Conservation (phyloP, 129 eudicot genomes). For the Apium graveolens region DNA sequence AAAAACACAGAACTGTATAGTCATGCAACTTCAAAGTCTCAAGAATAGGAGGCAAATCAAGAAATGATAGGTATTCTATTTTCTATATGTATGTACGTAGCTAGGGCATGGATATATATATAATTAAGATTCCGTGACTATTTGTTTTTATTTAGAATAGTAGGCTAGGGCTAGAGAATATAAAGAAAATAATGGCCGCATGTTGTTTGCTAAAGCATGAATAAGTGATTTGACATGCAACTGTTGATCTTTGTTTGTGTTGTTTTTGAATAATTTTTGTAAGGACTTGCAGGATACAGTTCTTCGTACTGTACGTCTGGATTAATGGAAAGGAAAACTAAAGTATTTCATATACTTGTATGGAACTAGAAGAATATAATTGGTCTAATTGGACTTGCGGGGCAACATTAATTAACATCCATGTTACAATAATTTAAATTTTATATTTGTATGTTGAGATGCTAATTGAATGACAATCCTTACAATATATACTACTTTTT, state of each 20-base stretch:
- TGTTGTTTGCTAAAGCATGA: background rate
- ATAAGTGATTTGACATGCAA: conserved; percentile 7
- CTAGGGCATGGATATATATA: too few species aligned
- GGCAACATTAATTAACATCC: background rate
- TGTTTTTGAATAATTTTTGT: background rate
- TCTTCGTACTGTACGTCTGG: background rate
- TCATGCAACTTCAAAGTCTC: background rate
- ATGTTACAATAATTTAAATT: too few species aligned
- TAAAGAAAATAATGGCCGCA: background rate
- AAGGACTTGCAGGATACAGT: background rate
- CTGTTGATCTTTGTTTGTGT: background rate
- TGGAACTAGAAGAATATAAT: background rate
- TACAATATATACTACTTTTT: too few species aligned
- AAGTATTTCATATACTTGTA: background rate
- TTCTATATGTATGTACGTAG: background rate
- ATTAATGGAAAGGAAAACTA: background rate
- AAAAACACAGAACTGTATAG: background rate
- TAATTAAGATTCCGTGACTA: background rate
- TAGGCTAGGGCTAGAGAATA: background rate
- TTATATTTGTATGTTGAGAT: too few species aligned
- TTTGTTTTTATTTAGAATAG: background rate
- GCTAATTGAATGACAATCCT: too few species aligned
- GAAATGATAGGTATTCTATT: background rate
- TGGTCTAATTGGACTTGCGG: background rate
- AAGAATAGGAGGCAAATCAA: background rate